Evolutionary conservation across 1,139 yeast genomes (phyloP), one percentile per base, ranked within the genome.

Genomic region (Candida labiduridarum): DNA sequence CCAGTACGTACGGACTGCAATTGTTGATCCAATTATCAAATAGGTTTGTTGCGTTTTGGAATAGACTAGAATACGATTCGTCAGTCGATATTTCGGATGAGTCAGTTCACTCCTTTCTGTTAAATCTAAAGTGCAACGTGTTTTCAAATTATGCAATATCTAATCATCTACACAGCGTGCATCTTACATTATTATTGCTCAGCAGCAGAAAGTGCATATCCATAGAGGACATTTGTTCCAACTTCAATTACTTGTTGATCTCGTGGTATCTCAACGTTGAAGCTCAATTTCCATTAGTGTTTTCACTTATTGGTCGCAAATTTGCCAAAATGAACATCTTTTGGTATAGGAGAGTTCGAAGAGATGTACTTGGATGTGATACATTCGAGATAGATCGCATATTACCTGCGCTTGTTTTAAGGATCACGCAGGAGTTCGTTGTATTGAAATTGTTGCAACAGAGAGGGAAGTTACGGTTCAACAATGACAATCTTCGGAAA

Each of bases 221-320:
- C 2, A 44, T 61, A 5, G 49, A 51, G 8, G 51, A 57, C 3
- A 36, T 68, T n/a, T 41, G 60, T 12, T 53, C 54, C 7, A 59
- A 61, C n/a, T 54, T 71, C 35, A 66, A 73, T 49, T 71, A 72
- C 49, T 57, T 68, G 45, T 52, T 72, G 43, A 52, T 58, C 3
- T 66, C 75, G 1, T 59, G 72, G 55, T 42, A 69, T 7, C 15
- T 74, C 22, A 58, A 68, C 18, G 55, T 71, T 27, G 80, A 75
- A 54, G 51, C 47, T 40, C 48, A 50, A 41, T 66, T 57, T 45
- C 80, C 80, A 1, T 60, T 72, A 14, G 65, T 71, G 2, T 74
- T 74, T 50, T 72, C 78, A n/a, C 60, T 57, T 27, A 63, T 66
- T 50, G 77, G 77, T 1, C 58, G 79, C 31, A 59, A 55, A 15